Base-by-base conservation (phyloP, 2,329 filamentous ascomycete species). In the Paecilomyces dactylethromorphus region DNA sequence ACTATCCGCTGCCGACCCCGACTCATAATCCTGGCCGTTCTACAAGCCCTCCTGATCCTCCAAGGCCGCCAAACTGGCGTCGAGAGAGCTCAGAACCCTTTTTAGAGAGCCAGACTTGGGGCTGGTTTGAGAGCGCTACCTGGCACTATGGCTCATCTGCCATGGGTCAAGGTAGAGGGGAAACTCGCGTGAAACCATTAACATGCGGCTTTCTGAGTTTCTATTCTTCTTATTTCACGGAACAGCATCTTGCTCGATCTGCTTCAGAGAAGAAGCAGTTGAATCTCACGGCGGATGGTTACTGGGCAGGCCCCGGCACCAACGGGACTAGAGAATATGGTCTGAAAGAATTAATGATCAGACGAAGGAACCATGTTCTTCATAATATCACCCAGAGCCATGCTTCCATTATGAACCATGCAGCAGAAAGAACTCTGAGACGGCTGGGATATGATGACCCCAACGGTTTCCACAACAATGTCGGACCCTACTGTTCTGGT, bases 111-210 rank as follows among this genome's bases (percentile, higher is more conserved):
- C 75, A 78, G 59, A 68, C 66, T 29, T 79, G 76, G 75, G 74
- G 71, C 33, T 81, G 79, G 79, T 79, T 80, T 60, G 65, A 71
- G 22, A 77, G 76, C 54, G 78, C 76, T 1, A 73, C 76, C 5
- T 71, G 72, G 61, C 76, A 78, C 62, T 79, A 80, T 57, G 78
- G 77, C 1, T 72, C 73, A 0, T 72, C 70, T 22, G 70, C 74
- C 3, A 64, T 66, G 10, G 74, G 75, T 1, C 67, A 72, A 1
- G 77, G 78, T 1, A 63, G 64, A 3, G 79, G 79, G 12, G 80
- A 82, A 64, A 65, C 69, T 15, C 67, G 79, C 18, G 73, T 78
- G 0, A 73, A 69, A 57, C 63, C 76, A 2, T 66, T 74, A n/a
- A 67, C 66, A 22, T 81, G 79, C 62, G 76, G 76, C 0, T 68